Evolutionary conservation across 148 eudicot species (phyloP), one percentile per base, ranked within the genome.

Genomic region (Hydrangea macrophylla): DNA sequence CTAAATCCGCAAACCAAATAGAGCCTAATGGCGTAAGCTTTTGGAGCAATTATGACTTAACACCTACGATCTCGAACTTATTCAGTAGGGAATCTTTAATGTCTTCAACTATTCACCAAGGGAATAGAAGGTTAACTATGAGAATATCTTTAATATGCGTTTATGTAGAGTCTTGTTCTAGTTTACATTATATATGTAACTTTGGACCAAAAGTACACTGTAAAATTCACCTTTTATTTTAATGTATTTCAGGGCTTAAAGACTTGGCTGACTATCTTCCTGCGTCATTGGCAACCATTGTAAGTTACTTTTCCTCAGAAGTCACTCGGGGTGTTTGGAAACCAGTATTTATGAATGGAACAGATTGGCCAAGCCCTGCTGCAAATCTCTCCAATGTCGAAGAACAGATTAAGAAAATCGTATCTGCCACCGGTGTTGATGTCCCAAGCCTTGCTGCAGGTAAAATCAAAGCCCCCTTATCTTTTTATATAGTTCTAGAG

Each of bases 301-400:
- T 85, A 58, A 82, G 85, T 69, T 88, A 88, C 80, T 83, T 88
- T 60, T 88, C 92, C 17, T 89, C 92, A 18, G 92, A 88, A 81
- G 89, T 85, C 42, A 88, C 85, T 70, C 77, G 92, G 44, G 89
- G 92, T 30, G 62, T 88, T 59, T 88, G 92, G 92, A 88, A 85
- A 69, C 92, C 87, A 5, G 92, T 71, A 37, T 65, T 74, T 28
- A 88, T 88, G 92, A 88, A 88, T 63, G 92, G 92, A 70, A 79
- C 82, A 8, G 91, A 84, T 71, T 86, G 91, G 91, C 91, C 91
- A 28, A 86, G 91, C 71, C 91, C 91, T 57, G 87, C 85, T 24
- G 87, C 84, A 58, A 86, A 83, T 65, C 64, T 86, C 2, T 72
- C 84, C 28, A 70, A 73, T 58, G 88, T 86, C 7, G 91, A 81